phyloP scores from a whole-genome alignment of 2,329 filamentous ascomycete genomes.

The Helotiales sp. region DNA sequence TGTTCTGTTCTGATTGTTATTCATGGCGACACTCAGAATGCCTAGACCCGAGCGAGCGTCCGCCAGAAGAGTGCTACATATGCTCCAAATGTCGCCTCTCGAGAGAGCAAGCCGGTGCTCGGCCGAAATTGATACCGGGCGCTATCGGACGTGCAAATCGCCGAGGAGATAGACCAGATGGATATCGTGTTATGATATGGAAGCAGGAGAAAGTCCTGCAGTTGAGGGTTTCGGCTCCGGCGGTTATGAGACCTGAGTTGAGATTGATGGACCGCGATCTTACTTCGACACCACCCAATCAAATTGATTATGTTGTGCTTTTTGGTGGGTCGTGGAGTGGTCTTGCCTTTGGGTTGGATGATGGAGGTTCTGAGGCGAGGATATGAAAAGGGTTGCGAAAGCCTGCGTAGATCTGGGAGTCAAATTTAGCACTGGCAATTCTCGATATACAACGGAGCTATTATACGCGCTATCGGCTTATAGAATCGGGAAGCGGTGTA shows the following conservation, averaged over 20 bases:
- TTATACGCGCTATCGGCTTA: no score
- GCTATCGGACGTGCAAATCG: neutral
- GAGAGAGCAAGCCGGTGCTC: no score
- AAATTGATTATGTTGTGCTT: slow-evolving; percentile 14
- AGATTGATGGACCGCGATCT: slow-evolving; percentile 13
- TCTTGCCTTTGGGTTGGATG: slow-evolving; percentile 22
- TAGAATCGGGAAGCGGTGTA: no score
- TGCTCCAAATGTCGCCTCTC: neutral
- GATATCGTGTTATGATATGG: slow-evolving; percentile 10
- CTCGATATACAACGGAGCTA: no score
- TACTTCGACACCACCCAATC: slow-evolving; percentile 10
- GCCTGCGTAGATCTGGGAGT: no score
- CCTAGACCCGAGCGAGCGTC: no score
- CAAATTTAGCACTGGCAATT: no score
- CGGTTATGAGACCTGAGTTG: slow-evolving; percentile 13
- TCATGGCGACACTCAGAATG: neutral
- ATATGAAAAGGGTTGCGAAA: no score
- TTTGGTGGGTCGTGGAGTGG: slow-evolving; percentile 11
- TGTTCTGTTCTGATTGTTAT: neutral
- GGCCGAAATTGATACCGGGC: neutral
- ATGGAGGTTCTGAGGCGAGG: no score
- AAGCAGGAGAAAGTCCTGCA: slow-evolving; percentile 1
- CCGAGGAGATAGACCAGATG: slow-evolving; percentile 9
- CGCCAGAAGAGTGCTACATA: neutral
- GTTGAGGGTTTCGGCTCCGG: slow-evolving; percentile 7